These are phyloP conservation scores for Kazachstania taianensis DNA, from an alignment of 805 yeast species.

Conservation along the genomic window DNA sequence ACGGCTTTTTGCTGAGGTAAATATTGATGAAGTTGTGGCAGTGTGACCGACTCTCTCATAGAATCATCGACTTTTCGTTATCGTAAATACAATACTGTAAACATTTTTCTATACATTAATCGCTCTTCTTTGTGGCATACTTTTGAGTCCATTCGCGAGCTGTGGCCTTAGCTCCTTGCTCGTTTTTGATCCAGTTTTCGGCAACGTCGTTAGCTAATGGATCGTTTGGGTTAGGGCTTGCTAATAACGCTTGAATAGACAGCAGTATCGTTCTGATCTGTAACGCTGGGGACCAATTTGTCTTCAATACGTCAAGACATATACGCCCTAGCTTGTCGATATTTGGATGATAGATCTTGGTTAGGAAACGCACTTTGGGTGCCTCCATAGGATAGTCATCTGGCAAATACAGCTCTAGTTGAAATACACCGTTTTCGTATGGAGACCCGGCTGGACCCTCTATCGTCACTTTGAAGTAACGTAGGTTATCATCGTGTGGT, in stretches of 20 bases:
- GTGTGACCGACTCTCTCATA: too few relatives aligned
- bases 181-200: slow-evolving; percentile 87
- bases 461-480: slow-evolving; percentile 85
- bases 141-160: slow-evolving; percentile 45
- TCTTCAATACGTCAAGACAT: slow-evolving; percentile 87
- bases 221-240: slow-evolving; percentile 97
- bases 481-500: slow-evolving; percentile 88
- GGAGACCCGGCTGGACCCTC: slow-evolving; percentile 91
- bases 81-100: too few relatives aligned
- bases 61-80: too few relatives aligned
- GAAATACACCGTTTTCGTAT: slow-evolving; percentile 75
- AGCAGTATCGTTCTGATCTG: slow-evolving; percentile 88
- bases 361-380: slow-evolving; percentile 87
- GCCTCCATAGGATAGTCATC: slow-evolving; percentile 99
- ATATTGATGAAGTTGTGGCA: too few relatives aligned
- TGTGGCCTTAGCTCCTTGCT: slow-evolving; percentile 64
- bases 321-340: slow-evolving; percentile 92
- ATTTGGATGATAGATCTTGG: slow-evolving; percentile 93
- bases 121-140: slow-evolving; percentile 26
- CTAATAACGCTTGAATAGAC: slow-evolving; percentile 85
- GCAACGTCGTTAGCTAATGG: slow-evolving; percentile 98
- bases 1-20: too few relatives aligned
- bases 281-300: slow-evolving; percentile 96
- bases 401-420: slow-evolving; percentile 79
- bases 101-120: slow-evolving; percentile 1